These are phyloP conservation scores for Botrytis pseudocinerea DNA, from an alignment of 2,329 filamentous ascomycete species.

Conservation along the genomic window DNA sequence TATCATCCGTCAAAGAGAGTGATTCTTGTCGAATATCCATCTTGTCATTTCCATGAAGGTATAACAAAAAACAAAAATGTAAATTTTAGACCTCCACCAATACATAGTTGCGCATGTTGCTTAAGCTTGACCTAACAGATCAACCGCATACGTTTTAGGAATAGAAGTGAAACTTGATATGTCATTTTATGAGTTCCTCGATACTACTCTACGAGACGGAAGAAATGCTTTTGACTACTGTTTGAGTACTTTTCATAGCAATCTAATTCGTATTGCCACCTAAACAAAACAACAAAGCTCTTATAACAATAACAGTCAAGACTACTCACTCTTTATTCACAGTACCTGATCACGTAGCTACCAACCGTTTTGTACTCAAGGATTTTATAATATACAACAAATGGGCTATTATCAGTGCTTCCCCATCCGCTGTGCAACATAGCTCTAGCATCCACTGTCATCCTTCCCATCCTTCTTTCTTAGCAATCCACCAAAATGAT, in stretches of 20 bases:
- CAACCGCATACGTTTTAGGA: background rate
- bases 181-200: background rate
- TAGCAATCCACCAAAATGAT: too few relatives aligned
- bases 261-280: background rate
- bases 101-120: background rate
- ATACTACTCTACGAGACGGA: background rate
- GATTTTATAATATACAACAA: background rate
- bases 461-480: background rate
- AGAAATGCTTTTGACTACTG: background rate
- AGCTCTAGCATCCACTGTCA: background rate
- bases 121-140: background rate
- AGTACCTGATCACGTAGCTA: background rate
- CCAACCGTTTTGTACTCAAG: background rate
- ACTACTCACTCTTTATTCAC: background rate
- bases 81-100: background rate
- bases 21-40: too few relatives aligned
- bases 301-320: background rate
- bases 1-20: too few relatives aligned
- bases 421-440: background rate
- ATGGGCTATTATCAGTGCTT: background rate
- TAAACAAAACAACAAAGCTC: background rate
- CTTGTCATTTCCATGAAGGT: background rate
- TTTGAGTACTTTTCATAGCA: background rate
- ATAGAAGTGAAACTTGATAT: background rate
- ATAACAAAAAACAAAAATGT: too few relatives aligned